Evolutionary conservation across 176 grass and related monocot genomes (phyloP).

Genomic region (Oryza punctata): DNA sequence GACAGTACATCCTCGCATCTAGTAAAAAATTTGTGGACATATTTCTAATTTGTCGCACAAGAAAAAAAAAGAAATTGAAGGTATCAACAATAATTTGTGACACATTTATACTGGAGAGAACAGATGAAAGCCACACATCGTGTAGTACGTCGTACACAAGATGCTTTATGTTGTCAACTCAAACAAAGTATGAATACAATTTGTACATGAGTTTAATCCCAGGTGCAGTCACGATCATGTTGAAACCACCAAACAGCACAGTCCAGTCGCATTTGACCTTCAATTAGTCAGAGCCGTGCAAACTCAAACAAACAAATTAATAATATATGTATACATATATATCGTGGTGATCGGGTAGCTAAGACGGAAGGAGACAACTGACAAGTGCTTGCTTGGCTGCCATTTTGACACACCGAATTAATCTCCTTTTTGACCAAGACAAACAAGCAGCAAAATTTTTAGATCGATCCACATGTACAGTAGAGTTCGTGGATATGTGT

Average conservation of each 20-base stretch:
- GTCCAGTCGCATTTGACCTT: constrained; percentile 43
- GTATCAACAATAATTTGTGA: background rate
- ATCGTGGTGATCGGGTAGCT: background rate
- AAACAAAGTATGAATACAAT: background rate
- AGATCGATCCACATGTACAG: too few relatives aligned
- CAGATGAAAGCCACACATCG: background rate
- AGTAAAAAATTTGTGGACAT: background rate
- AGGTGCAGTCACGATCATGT: constrained; percentile 36
- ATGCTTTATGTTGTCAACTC: background rate
- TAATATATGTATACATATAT: background rate
- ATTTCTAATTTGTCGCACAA: too few relatives aligned
- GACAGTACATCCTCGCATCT: too few relatives aligned
- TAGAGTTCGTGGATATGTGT: too few relatives aligned
- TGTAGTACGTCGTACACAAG: background rate
- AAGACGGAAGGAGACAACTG: background rate
- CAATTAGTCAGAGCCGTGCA: constrained; percentile 49
- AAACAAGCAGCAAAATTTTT: background rate
- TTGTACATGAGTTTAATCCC: background rate
- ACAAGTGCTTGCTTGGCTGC: background rate
- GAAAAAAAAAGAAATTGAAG: background rate
- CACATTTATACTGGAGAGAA: background rate
- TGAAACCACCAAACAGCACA: constrained; percentile 34
- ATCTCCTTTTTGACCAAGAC: constrained; percentile 27
- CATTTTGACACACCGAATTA: constrained; percentile 11
- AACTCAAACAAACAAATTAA: constrained; percentile 20